These are phyloP conservation scores for Lactarius hatsudake DNA, from an alignment of 768 basidiomycete species.

Conservation along the genomic window DNA sequence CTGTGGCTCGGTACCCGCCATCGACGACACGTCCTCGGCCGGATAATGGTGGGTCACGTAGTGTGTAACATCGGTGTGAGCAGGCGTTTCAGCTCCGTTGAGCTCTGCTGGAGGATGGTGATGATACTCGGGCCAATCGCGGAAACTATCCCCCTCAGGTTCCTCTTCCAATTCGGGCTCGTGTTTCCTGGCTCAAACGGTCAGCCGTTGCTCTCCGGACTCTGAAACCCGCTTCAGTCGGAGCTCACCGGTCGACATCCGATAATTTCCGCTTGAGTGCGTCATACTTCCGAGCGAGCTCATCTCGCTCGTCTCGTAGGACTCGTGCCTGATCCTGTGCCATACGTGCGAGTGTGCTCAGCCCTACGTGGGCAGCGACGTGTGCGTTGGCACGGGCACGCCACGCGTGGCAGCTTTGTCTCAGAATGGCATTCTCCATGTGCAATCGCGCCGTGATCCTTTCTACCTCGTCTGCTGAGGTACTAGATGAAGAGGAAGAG, in stretches of 20 bases:
- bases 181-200: neutral
- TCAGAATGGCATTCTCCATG: constrained; percentile 20
- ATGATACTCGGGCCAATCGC: neutral
- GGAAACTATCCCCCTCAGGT: neutral
- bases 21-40: neutral
- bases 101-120: neutral
- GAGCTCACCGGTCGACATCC: constrained; percentile 22
- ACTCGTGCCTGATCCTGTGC: constrained; percentile 12
- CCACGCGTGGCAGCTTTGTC: constrained; percentile 20
- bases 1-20: neutral
- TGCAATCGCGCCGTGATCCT: constrained; percentile 15
- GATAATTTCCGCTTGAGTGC: constrained; percentile 25
- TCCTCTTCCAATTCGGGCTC: neutral
- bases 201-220: neutral
- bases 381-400: constrained; percentile 24
- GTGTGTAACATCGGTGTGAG: neutral
- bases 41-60: neutral
- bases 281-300: constrained; percentile 20
- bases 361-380: constrained; percentile 9
- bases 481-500: neutral
- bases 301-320: constrained; percentile 18
- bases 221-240: neutral
- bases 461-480: constrained; percentile 5
- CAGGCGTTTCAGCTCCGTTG: neutral
- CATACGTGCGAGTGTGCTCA: constrained; percentile 8